Base-by-base conservation (phyloP, 2,329 filamentous ascomycete genomes). In the Pseudonectria buxi region DNA sequence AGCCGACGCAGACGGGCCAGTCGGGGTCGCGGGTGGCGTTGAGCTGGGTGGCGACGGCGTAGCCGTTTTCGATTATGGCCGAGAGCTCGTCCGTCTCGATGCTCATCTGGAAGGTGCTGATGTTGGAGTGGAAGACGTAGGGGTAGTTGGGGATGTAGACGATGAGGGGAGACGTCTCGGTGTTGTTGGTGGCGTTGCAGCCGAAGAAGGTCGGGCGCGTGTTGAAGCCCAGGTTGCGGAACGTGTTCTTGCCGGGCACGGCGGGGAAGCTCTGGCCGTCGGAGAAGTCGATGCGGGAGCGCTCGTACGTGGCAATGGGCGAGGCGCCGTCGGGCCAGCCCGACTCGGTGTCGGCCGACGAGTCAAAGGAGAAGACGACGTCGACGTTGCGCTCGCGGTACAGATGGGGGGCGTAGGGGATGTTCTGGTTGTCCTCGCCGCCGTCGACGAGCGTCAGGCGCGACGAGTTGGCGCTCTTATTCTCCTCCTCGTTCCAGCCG, bases 1-100 rank as follows among this genome's bases (percentile, higher is more conserved):
- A 98, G 14, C 81, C 87, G 4, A 95, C 83, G 50, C 90, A 98
- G 2, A 78, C 71, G 0, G 83, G 71, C 90, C 92, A 98, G 44
- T 82, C 62, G 3, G 62, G 50, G 56, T 94, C 83, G 3, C 81
- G 56, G 1, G 86, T 89, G 32, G 72, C 76, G 63, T 96, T 95
- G 33, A 76, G 86, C 68, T 83, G 81, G 0, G 89, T 95, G 3
- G 76, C 89, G 13, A 82, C 77, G 48, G 92, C 76, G 65, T 84
- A 92, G 14, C 87, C 90, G 63, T 98, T 96, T 47, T 76, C 61
- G 53, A 98, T 87, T 54, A 95, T 85, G 43, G 73, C 72, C 56
- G 95, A 77, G 44, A 90, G 84, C 63, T 86, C 62, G 1, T 56
- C 61, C 49, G 76, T 62, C 25, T 73, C 69, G 69, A 89, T 86